Evolutionary conservation across 164 flowering plant genomes (phyloP).

Genomic region (Protea cynaroides): DNA sequence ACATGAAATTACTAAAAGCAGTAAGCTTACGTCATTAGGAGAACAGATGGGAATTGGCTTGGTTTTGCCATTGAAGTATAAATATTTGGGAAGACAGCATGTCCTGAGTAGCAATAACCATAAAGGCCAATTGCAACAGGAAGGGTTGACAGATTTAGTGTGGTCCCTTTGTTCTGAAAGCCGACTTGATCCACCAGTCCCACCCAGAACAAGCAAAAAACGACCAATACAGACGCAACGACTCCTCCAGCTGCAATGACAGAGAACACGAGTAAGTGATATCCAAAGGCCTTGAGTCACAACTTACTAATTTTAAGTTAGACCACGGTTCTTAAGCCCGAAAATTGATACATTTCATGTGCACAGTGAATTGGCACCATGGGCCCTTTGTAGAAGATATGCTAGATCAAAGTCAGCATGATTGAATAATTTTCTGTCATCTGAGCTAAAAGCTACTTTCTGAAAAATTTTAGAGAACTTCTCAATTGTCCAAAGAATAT

Average conservation of each 20-base stretch:
- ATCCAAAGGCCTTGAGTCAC: too few species aligned
- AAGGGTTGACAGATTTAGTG: constrained; percentile 59
- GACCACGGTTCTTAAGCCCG: too few species aligned
- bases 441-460: too few species aligned
- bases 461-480: too few species aligned
- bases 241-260: constrained; percentile 85
- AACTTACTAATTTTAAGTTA: too few species aligned
- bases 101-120: constrained; percentile 95
- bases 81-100: constrained; percentile 97
- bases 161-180: constrained; percentile 43
- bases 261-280: neutral
- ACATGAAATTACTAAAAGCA: neutral
- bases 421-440: too few species aligned
- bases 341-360: too few species aligned
- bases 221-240: constrained; percentile 72
- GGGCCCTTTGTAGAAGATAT: too few species aligned
- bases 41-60: constrained; percentile 64
- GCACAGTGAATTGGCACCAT: too few species aligned
- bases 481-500: too few species aligned
- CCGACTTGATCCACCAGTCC: constrained; percentile 83
- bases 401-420: too few species aligned
- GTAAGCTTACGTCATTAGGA: constrained; percentile 52
- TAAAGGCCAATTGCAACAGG: constrained; percentile 96
- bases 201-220: constrained; percentile 75
- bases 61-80: constrained; percentile 88